phyloP scores from a whole-genome alignment of 2,329 filamentous ascomycete genomes.

The Penicillium aurantiogriseum region DNA sequence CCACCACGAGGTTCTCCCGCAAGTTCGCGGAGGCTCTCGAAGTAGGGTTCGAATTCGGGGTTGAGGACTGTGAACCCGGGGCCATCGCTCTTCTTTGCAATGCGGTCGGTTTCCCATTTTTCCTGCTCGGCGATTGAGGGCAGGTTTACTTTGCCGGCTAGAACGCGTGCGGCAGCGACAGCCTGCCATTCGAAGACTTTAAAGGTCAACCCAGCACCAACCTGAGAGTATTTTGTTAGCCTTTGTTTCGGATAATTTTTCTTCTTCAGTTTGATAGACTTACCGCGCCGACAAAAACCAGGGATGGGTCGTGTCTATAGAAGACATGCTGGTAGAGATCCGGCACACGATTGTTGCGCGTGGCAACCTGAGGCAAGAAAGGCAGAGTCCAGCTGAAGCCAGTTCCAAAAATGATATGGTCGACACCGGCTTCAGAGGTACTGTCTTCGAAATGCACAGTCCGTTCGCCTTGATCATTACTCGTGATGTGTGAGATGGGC shows the following conservation, averaged over 20 bases:
- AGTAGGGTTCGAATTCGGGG: slow-evolving; percentile 65
- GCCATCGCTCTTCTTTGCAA: slow-evolving; percentile 56
- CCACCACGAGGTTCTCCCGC: slow-evolving; percentile 45
- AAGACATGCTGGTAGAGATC: slow-evolving; percentile 41
- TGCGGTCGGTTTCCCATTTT: slow-evolving; percentile 58
- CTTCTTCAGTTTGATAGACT: neutral
- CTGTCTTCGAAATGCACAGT: slow-evolving; percentile 58
- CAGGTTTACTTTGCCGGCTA: slow-evolving; percentile 55
- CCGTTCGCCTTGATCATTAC: slow-evolving; percentile 45
- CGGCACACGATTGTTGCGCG: slow-evolving; percentile 34
- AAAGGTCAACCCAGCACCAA: slow-evolving; percentile 56
- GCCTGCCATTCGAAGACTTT: slow-evolving; percentile 70
- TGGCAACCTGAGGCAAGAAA: slow-evolving; percentile 54
- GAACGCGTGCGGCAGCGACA: slow-evolving; percentile 58
- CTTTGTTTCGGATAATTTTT: no score
- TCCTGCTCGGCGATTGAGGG: slow-evolving; percentile 52
- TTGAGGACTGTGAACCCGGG: slow-evolving; percentile 56
- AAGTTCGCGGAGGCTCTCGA: slow-evolving; percentile 51
- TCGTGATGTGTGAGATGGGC: slow-evolving; percentile 30
- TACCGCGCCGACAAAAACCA: slow-evolving; percentile 48
- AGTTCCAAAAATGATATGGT: slow-evolving; percentile 65
- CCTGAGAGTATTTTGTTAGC: slow-evolving; percentile 25
- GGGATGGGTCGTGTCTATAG: slow-evolving; percentile 32
- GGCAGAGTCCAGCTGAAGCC: slow-evolving; percentile 65
- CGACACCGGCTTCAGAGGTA: slow-evolving; percentile 52